These are phyloP conservation scores for Pestalotiopsis sp. DNA, from an alignment of 2,329 filamentous ascomycete genomes.

Conservation along the genomic window DNA sequence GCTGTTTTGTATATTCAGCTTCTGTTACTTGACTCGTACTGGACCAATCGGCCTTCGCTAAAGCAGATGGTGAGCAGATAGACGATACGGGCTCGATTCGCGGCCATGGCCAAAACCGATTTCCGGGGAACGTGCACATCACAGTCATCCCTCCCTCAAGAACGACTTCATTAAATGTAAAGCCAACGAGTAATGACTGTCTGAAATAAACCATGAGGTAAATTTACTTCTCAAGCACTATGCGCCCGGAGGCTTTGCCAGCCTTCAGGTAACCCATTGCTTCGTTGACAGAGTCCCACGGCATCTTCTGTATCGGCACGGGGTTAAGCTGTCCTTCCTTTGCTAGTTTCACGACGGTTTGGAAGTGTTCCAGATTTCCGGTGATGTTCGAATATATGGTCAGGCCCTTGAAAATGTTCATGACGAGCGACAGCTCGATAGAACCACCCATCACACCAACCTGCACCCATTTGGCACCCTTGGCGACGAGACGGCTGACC, in stretches of 20 bases:
- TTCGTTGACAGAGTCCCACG: not conserved
- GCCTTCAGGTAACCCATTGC: not conserved
- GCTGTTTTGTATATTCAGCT: not conserved
- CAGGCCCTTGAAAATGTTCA: not conserved
- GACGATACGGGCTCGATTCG: not conserved
- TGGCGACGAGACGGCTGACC: not conserved
- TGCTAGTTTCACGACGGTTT: not conserved
- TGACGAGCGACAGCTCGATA: not conserved
- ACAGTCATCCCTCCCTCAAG: no score
- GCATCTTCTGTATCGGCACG: not conserved
- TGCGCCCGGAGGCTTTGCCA: not conserved
- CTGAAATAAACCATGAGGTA: not conserved
- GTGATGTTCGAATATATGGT: not conserved
- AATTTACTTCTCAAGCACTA: not conserved
- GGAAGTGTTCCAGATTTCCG: not conserved
- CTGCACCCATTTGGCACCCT: not conserved
- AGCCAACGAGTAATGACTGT: no score
- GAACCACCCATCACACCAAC: constrained; percentile 1
- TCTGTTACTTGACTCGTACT: not conserved
- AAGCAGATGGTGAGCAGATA: not conserved
- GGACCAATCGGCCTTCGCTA: not conserved
- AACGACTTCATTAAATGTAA: no score
- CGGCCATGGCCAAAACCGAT: not conserved
- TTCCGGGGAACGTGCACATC: no score
- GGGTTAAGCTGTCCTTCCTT: not conserved